Evolutionary conservation across 306 rosid species (phyloP), one percentile per base, ranked within the genome.

Genomic region (Trifolium dubium): DNA sequence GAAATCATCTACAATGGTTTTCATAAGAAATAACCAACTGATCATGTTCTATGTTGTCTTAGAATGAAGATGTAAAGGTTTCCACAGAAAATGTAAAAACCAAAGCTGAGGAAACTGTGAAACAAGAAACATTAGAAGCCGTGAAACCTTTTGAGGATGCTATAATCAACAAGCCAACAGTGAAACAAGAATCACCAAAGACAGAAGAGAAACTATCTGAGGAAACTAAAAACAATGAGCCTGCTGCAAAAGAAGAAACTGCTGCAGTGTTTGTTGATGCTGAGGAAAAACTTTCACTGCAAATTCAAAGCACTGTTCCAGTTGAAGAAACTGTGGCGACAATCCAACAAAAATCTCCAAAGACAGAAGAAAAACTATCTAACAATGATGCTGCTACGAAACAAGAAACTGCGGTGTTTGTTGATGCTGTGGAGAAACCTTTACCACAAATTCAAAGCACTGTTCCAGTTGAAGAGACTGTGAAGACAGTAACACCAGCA

Each of bases 61-160:
- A 81, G 88, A 76, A 72, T 39, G 82, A 81, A 67, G 82, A 62
- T 19, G 37, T 53, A 54, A 77, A 71, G 71, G 73, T 9, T 49
- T 23, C 63, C 44, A 37, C 55, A 46, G 76, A 72, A 66, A 80
- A 54, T 47, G 83, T 66, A 14, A 67, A 84, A 46, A 53, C 70
- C 6, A 11, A 43, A 13, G 72, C 3, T 39, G 83, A 68, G 75
- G 86, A 64, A 70, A 23, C 79, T 6, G 76, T 18, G 62, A 83
- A 43, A 62, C 49, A 76, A 74, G 82, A 62, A 37, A 32, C 50
- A 4, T 11, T 10, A 3, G 80, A 56, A 15, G 49, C 32, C 2
- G 8, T 72, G 34, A 77, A 81, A 40, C 44, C 76, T 40, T 61
- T 19, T 2, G 79, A 40, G 30, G 75, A 73, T 23, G 2, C 50